Evolutionary conservation across 1,284 basidiomycete species (phyloP), one percentile per base, ranked within the genome.

Genomic region (Schizophyllum commune): DNA sequence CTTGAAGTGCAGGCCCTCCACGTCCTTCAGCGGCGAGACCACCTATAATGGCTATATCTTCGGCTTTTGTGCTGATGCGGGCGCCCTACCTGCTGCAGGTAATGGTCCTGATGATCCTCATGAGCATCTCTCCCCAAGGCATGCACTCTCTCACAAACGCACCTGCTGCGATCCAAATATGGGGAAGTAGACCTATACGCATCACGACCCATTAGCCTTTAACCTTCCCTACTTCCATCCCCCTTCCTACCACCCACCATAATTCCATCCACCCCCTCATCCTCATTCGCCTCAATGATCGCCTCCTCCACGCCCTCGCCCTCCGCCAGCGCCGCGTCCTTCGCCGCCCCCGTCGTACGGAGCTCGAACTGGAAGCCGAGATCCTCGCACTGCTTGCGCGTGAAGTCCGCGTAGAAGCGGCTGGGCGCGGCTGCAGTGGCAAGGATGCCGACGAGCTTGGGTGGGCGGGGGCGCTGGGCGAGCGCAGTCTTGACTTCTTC

Each of bases 1-100:
- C 73, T 94, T 94, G 79, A 94, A 94, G 76, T 98, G 87, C 58
- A 98, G 82, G 3, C 96, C 96, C 75, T 99, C 96, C 59, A 99
- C 96, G 67, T 99, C 96, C 76, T 99, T 99, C 66, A 92, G 83
- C 1, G 96, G 95, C 1, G 94, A 95, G 13, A 99, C 92, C 60
- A 96, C 85, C 87, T 96, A 74, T 32, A 58, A 11, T 22, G 34
- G 22, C 13, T 6, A 32, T 39, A 63, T 15, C 19, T 33, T 55
- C 19, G 27, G 20, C 11, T 34, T 52, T 52, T 15, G 32, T 9
- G 32, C 13, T 32, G 32, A 51, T 13, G 32, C 57, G 15, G 55
- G 9, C 53, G 47, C 34, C 70, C 61, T 67, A 88, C 89, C 79
- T 92, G 91, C 70, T 99, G 96, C 59, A 99, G 79, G 74, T 99